Evolutionary conservation across 768 basidiomycete genomes (phyloP), one percentile per base, ranked within the genome.

Genomic region (Tylopilus intermedius): DNA sequence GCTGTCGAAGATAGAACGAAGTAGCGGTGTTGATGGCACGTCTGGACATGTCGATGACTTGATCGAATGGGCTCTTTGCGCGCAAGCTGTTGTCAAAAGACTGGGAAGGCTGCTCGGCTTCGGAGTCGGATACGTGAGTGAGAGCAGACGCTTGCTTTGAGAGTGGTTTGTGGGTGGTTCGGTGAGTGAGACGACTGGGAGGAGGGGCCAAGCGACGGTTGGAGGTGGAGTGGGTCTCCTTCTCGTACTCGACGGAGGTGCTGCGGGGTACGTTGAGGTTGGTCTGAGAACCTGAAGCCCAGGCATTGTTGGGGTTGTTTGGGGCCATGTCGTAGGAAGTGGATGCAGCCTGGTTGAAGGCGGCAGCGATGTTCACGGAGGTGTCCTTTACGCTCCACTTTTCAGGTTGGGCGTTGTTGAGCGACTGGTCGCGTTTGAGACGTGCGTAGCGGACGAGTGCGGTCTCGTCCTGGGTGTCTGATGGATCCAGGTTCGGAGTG

Each of bases 331-430:
- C 72, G 58, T 59, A 52, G 33, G 65, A 71, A 4, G 63, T 62
- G 46, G 65, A 73, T 21, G 79, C 86, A 18, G 90, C 91, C 67
- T 85, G 82, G 58, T 76, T 73, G 63, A 94, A 88, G 29, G 90
- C 91, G 61, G 80, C 79, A 9, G 90, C 91, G 62, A 91, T 85
- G 69, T 90, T 88, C 47, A 93, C 91, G 18, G 89, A 85, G 42
- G 91, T 93, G 69, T 90, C 88, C 62, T 86, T 86, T 54, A 89
- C 80, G 53, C 67, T 65, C 85, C 85, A 88, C 76, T 76, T 82
- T 61, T 82, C 78, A 39, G 89, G 88, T 47, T 83, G 75, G 56
- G 71, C 65, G 18, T 42, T 48, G 50, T 63, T 63, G 51, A 59
- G 51, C 35, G 67, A 57, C 54, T 74, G 72, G 52, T 77, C 73